Conservation (phyloP, 495 filamentous ascomycete species). For the Penicillium steckii region DNA sequence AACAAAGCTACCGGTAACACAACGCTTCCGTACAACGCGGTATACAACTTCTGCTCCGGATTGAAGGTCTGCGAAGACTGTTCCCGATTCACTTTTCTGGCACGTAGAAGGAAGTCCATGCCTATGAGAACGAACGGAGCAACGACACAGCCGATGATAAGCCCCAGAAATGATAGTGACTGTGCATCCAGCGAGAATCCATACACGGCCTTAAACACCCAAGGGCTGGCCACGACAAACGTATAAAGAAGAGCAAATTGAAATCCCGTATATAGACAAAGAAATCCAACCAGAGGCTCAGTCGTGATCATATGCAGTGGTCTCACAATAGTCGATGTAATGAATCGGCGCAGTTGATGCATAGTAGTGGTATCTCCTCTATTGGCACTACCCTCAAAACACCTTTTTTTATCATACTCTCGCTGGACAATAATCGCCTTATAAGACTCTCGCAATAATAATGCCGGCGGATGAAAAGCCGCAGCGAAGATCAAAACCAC, state of each 20-base stretch:
- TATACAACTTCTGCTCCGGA: constrained; percentile 41
- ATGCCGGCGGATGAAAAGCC: constrained; percentile 23
- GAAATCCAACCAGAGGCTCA: constrained; percentile 58
- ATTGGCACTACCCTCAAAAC: not conserved
- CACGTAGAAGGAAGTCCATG: constrained; percentile 16
- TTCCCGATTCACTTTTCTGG: constrained; percentile 5
- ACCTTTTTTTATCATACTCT: constrained; percentile 31
- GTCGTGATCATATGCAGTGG: constrained; percentile 60
- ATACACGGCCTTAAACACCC: constrained; percentile 34
- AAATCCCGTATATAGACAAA: constrained; percentile 38
- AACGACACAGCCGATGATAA: constrained; percentile 8
- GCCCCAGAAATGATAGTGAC: constrained; percentile 22
- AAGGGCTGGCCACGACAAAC: constrained; percentile 34
- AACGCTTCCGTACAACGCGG: constrained; percentile 44
- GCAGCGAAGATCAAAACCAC: constrained; percentile 32
- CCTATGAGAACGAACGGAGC: constrained; percentile 15
- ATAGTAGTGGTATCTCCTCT: not conserved
- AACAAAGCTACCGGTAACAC: constrained; percentile 47
- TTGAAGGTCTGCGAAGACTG: constrained; percentile 3
- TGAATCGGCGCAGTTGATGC: constrained; percentile 18
- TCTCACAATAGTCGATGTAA: constrained; percentile 27
- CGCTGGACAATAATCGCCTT: constrained; percentile 45
- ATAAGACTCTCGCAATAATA: constrained; percentile 53
- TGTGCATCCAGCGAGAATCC: constrained; percentile 23
- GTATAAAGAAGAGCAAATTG: constrained; percentile 47